Base-by-base conservation (phyloP, 768 basidiomycete species). In the Solioccasus polychromus region DNA sequence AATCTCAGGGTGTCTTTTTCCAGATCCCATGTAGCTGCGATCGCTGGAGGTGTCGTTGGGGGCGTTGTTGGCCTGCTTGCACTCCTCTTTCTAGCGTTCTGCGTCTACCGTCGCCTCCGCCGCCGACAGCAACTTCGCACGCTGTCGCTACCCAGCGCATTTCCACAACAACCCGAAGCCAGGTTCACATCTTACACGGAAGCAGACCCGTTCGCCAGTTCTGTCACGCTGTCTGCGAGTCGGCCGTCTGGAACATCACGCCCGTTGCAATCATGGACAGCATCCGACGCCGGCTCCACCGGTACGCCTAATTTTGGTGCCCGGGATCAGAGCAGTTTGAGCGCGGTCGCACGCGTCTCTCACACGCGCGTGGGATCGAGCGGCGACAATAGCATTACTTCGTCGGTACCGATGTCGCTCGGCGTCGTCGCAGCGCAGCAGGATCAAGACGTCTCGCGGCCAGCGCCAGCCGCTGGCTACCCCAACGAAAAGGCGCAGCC, bases 1-100 rank as follows among this genome's bases (percentile, higher is more conserved):
- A 23, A 5, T 6, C 32, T 42, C 36, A 57, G 19, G 10, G 23
- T 23, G 2, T 14, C n/a, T 18, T 31, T 12, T 11, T 17, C 18
- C 11, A 63, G 61, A n/a, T 30, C 11, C 12, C 47, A 50, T n/a
- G 14, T 55, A n/a, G 51, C 40, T 31, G 39, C 41, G 26, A 7
- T 60, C 8, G 55, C 31, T 17, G 60, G 60, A 0, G 52, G 53
- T 28, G 47, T 25, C 3, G 45, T 24, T n/a, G 61, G 54, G 15
- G 60, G 61, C n/a, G 50, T 12, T 25, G 15, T 42, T 12, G 53
- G 50, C 23, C 29, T 62, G 14, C 35, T 61, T 2, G 55, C 31
- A 14, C 44, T 63, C 2, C 17, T 52, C 44, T 51, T 10, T 8
- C 32, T 60, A n/a, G 42, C 23, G 3, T 24, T 50, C 0, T 44